phyloP scores from a whole-genome alignment of 176 grass and related monocot species.

The Oryza longistaminata region DNA sequence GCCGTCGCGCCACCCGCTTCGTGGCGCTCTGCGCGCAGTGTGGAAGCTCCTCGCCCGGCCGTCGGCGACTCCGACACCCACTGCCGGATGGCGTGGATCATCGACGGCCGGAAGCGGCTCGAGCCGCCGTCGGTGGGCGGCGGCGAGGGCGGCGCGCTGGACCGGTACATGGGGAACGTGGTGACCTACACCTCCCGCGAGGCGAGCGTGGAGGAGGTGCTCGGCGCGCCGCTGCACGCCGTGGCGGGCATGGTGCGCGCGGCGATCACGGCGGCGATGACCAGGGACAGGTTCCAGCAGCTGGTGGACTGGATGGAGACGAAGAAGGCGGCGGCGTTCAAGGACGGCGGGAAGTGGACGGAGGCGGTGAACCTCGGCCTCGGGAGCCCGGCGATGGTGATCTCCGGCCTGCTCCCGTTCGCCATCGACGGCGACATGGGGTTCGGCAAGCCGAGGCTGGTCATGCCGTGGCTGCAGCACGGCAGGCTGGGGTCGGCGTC shows the following conservation, averaged over 20 bases:
- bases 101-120: constrained; percentile 53
- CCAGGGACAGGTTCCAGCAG: constrained; percentile 54
- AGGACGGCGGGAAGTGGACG: constrained; percentile 74
- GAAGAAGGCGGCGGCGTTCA: constrained; percentile 49
- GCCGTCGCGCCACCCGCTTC: background rate
- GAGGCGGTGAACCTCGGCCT: constrained; percentile 66
- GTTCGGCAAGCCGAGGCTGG: constrained; percentile 52
- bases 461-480: constrained; percentile 40
- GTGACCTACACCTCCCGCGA: constrained; percentile 57
- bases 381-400: constrained; percentile 55
- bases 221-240: constrained; percentile 21
- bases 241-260: constrained; percentile 36
- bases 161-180: constrained; percentile 62
- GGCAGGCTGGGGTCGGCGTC: constrained; percentile 49
- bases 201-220: constrained; percentile 43
- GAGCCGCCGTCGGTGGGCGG: constrained; percentile 31
- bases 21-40: constrained; percentile 61
- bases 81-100: constrained; percentile 73
- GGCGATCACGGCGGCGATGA: constrained; percentile 45
- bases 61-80: constrained; percentile 47
- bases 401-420: constrained; percentile 53
- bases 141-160: constrained; percentile 34
- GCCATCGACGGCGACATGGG: constrained; percentile 59
- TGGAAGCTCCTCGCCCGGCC: constrained; percentile 69
- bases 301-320: constrained; percentile 81